Conservation (phyloP, 352 stramenopile species). For the Thalassiosira livingstoniorum region DNA sequence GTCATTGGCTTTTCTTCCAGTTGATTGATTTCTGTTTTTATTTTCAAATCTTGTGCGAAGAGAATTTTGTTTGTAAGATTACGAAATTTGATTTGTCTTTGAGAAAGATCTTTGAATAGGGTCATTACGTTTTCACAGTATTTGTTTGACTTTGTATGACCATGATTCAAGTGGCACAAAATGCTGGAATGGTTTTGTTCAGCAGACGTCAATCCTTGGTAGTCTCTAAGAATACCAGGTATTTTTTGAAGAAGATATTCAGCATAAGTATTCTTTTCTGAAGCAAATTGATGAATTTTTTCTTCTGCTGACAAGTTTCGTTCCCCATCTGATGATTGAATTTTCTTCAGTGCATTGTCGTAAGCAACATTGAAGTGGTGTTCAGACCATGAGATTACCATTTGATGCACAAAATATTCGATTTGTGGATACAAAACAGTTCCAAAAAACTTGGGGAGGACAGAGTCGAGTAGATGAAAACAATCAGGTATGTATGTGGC, state of each 20-base stretch:
- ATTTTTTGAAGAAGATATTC: neutral
- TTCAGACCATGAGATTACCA: constrained; percentile 7
- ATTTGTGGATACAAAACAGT: neutral
- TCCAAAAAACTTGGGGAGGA: neutral
- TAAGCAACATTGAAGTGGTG: neutral
- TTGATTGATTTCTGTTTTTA: neutral
- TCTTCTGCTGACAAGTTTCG: neutral
- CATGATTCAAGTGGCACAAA: neutral
- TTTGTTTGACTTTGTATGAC: neutral
- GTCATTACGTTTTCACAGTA: neutral
- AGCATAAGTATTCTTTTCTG: neutral
- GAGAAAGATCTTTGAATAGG: neutral
- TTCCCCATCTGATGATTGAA: neutral
- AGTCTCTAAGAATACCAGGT: neutral
- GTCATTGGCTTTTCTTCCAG: neutral
- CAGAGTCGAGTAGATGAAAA: constrained; percentile 7
- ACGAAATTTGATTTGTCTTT: neutral
- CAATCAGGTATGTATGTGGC: neutral
- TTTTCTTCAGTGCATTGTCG: neutral
- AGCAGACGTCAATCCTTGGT: neutral
- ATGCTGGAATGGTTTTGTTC: neutral
- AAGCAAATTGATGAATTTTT: neutral
- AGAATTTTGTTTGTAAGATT: neutral
- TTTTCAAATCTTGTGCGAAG: neutral
- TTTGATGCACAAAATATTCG: neutral